Conservation (phyloP, 306 rosid species). For the Sindora glabra region DNA sequence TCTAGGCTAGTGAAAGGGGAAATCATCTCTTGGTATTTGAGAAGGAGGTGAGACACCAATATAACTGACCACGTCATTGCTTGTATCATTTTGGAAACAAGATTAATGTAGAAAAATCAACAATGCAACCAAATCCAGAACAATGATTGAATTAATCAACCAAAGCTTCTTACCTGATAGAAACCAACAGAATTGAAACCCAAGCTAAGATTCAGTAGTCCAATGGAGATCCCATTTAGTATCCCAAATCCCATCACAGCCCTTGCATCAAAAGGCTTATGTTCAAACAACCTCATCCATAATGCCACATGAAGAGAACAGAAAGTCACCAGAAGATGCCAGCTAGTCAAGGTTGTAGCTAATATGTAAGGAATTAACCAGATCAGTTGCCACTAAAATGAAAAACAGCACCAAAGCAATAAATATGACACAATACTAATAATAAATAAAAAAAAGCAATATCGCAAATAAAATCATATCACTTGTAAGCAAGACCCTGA, state of each 20-base stretch:
- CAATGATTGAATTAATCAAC: neutral
- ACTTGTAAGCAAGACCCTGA: neutral
- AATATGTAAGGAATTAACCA: neutral
- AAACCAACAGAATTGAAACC: constrained; percentile 61
- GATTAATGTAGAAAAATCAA: too few species aligned
- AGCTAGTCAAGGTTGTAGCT: constrained; percentile 60
- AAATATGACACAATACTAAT: neutral
- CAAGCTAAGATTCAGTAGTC: constrained; percentile 48
- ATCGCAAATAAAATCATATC: neutral
- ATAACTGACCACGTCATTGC: too few species aligned
- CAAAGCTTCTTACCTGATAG: constrained; percentile 34
- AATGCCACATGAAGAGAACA: constrained; percentile 57
- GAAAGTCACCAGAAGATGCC: constrained; percentile 59
- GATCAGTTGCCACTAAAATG: neutral
- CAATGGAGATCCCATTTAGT: constrained; percentile 57
- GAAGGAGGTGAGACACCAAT: too few species aligned
- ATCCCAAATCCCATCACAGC: constrained; percentile 54
- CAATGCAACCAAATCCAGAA: too few species aligned
- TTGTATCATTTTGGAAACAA: too few species aligned
- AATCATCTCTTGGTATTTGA: too few species aligned
- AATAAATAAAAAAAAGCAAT: neutral
- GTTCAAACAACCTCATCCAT: constrained; percentile 47
- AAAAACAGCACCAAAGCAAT: neutral
- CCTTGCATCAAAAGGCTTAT: constrained; percentile 53
- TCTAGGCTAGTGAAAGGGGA: too few species aligned